Evolutionary conservation across 257 asterid genomes (phyloP).

Genomic region (Orobanche coerulescens): DNA sequence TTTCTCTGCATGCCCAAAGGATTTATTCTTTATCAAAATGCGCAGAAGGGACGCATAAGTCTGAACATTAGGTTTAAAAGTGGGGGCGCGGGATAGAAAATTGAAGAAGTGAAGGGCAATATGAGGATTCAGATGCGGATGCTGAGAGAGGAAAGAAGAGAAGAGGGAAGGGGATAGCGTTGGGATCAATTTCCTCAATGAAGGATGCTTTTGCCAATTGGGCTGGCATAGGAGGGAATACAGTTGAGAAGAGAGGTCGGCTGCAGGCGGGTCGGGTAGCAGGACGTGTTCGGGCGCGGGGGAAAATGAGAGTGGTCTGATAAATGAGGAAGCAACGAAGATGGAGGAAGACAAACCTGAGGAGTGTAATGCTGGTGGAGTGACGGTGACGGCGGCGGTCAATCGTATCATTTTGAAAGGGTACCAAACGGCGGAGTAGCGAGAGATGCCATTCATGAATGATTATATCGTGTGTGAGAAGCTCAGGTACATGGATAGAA

Average conservation of each 20-base stretch:
- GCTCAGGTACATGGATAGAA: slow-evolving; percentile 1
- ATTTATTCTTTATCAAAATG: slow-evolving; percentile 37
- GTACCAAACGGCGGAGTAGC: slow-evolving; percentile 28
- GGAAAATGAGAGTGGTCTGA: slow-evolving; percentile 30
- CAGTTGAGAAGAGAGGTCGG: slow-evolving; percentile 38
- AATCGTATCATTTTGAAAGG: slow-evolving; percentile 31
- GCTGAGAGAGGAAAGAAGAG: slow-evolving; percentile 38
- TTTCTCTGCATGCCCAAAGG: slow-evolving; percentile 39
- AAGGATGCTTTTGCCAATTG: slow-evolving; percentile 62
- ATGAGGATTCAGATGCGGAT: slow-evolving; percentile 57
- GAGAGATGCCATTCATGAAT: slow-evolving; percentile 43
- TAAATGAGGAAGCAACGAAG: slow-evolving; percentile 20
- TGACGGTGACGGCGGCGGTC: slow-evolving; percentile 20
- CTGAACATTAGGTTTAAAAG: slow-evolving; percentile 43
- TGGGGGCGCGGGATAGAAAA: slow-evolving; percentile 36
- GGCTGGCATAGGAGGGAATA: slow-evolving; percentile 40
- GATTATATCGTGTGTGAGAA: background rate
- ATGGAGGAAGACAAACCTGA: slow-evolving; percentile 29
- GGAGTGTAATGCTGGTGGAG: slow-evolving; percentile 12
- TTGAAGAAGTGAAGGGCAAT: slow-evolving; percentile 41
- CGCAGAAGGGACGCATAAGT: slow-evolving; percentile 42
- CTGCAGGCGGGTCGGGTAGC: slow-evolving; percentile 8
- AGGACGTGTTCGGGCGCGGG: slow-evolving; percentile 21
- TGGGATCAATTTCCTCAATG: slow-evolving; percentile 44
- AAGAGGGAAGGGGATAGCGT: slow-evolving; percentile 42